Evolutionary conservation across 441 rosid species (phyloP), one percentile per base, ranked within the genome.

Genomic region (Mallotus repandus): DNA sequence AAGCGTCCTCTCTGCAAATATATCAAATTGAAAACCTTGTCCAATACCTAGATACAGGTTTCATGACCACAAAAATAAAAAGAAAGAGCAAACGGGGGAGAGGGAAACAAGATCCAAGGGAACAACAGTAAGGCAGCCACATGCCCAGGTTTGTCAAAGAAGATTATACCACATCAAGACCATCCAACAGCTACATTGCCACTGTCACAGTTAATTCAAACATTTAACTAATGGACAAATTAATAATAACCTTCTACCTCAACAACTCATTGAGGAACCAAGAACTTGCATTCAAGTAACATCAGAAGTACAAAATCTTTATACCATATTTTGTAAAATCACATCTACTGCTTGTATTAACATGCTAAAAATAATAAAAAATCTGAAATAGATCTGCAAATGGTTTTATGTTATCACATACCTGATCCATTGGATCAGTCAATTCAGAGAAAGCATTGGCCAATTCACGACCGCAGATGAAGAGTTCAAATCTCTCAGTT

Each of bases 371-470:
- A 18, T 2, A 3, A 2, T 3, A 32, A 52, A 22, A 50, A 53
- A 52, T 18, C 3, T 45, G 14, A 35, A 9, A 56, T 13, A 5
- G 32, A 55, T 21, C 19, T 7, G 68, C 9, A 60, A 53, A 66
- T 29, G 14, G 15, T 38, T 38, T 38, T 38, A 38, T 13, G 46
- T 2, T 48, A 63, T 21, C 13, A 60, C 71, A 70, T 85, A 90
- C 98, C 96, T 95, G 97, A 77, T 95, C 99, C 80, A 86, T 61
- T 10, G 98, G 99, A 86, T 95, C 99, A 58, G 97, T 95, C 79
- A 91, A 79, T 82, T 93, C 99, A 62, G 97, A 93, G 75, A 95
- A 95, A 79, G 97, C 99, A 73, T 95, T 95, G 67, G 98, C 99
- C 84, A 93, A 78, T 83, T 95, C 99, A 57, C 97, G 96, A 68